Percentiles rank a stretch among this genome's conserved stretches.
These are phyloP conservation scores for Helianthus tuberosus DNA, from an alignment of 129 eudicot genomes.

Conservation along the genomic window DNA sequence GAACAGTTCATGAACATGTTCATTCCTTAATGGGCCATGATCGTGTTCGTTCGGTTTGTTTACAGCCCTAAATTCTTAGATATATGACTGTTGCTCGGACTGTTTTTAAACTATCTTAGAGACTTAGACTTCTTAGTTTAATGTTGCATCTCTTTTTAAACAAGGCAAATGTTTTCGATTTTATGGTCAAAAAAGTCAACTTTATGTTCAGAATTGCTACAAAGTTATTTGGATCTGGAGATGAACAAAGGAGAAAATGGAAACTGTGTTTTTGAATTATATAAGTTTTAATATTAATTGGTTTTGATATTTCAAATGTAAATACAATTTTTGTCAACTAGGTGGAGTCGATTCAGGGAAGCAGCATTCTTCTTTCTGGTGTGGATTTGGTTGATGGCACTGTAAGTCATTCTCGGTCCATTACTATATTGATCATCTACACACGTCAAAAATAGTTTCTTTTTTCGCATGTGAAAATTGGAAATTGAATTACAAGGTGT, in stretches of 20 bases:
- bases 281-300: background rate
- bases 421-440: background rate
- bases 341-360: conserved; percentile 81
- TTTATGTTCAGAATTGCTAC: conserved; percentile 3
- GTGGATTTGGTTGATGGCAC: conserved; percentile 97
- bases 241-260: background rate
- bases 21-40: too few species aligned
- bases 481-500: background rate
- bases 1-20: too few species aligned
- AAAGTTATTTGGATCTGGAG: conserved; percentile 5
- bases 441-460: background rate
- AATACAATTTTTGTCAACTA: conserved; percentile 14
- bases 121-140: too few species aligned
- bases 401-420: conserved; percentile 46
- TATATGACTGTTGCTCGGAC: background rate
- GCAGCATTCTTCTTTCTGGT: conserved; percentile 78
- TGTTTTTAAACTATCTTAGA: background rate
- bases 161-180: background rate
- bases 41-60: too few species aligned
- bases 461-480: background rate
- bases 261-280: background rate
- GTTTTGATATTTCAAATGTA: background rate
- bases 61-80: background rate
- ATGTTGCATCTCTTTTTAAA: background rate
- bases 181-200: background rate